These are phyloP conservation scores for Globisporangium recalcitrans DNA, from an alignment of 352 stramenopile species.

Conservation along the genomic window DNA sequence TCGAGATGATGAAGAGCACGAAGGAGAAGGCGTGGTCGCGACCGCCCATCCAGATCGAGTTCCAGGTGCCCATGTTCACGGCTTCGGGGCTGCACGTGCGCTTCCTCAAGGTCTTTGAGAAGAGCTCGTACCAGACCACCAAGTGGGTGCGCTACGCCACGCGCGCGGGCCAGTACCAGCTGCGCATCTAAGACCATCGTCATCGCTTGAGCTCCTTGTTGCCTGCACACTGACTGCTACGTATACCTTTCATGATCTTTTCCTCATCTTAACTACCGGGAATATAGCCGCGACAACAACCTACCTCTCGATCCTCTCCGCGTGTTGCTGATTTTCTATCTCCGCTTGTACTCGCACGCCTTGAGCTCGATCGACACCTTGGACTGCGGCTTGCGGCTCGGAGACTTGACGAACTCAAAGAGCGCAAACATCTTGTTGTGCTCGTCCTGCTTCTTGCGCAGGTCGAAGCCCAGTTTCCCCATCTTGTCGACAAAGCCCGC, in stretches of 20 bases:
- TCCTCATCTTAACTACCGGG: constrained; percentile 1
- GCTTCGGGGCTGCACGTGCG: constrained; percentile 96
- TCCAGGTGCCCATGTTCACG: constrained; percentile 98
- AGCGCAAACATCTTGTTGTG: constrained; percentile 86
- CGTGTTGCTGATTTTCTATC: constrained; percentile 34
- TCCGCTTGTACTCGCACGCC: constrained; percentile 80
- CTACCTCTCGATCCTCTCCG: background rate
- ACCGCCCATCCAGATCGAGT: constrained; percentile 96
- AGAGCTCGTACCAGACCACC: constrained; percentile 96
- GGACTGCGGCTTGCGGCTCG: constrained; percentile 37
- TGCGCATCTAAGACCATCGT: constrained; percentile 87
- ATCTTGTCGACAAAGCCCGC: constrained; percentile 55
- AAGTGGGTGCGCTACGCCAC: constrained; percentile 99
- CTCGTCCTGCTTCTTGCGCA: constrained; percentile 62
- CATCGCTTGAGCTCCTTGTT: background rate
- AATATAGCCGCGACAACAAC: background rate
- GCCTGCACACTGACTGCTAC: background rate
- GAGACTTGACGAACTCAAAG: constrained; percentile 75
- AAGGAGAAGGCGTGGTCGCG: constrained; percentile 95
- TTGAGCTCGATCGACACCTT: constrained; percentile 67
- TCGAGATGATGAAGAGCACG: constrained; percentile 96
- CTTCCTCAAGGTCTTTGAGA: constrained; percentile 99
- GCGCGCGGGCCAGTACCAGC: constrained; percentile 96
- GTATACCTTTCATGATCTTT: background rate
- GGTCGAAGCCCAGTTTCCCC: constrained; percentile 62